Conservation (phyloP, 768 basidiomycete genomes). For the Podaxis sp. region DNA sequence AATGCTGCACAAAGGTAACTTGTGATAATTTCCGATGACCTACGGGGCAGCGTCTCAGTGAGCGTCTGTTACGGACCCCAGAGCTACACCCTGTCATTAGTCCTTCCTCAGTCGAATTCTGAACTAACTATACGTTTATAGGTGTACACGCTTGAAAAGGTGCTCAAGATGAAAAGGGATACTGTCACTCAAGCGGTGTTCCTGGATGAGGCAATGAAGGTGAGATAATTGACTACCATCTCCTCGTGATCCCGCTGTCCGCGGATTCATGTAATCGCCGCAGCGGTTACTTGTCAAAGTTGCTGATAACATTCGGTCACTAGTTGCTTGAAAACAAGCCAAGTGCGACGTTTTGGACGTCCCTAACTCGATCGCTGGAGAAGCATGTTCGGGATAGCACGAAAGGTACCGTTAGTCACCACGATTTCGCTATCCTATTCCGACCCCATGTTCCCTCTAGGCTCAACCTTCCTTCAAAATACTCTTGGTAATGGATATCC, state of each 20-base stretch:
- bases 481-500: slow-evolving; percentile 87
- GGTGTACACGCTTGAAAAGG: slow-evolving; percentile 96
- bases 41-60: too few relatives aligned
- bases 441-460: slow-evolving; percentile 37
- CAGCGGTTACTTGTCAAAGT: not conserved
- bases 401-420: slow-evolving; percentile 50
- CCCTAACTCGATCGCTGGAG: slow-evolving; percentile 78
- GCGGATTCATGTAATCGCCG: not conserved
- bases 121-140: slow-evolving; percentile 26
- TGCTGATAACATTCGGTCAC: not conserved
- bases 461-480: slow-evolving; percentile 88
- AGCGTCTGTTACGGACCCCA: too few relatives aligned
- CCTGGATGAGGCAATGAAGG: slow-evolving; percentile 93
- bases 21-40: too few relatives aligned
- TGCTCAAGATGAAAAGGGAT: slow-evolving; percentile 87
- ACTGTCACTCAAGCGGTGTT: slow-evolving; percentile 73
- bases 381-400: slow-evolving; percentile 78
- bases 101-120: not conserved
- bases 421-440: not conserved
- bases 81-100: too few relatives aligned
- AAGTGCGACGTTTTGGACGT: slow-evolving; percentile 88
- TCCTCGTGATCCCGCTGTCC: not conserved
- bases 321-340: slow-evolving; percentile 90
- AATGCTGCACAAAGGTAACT: slow-evolving; percentile 82
- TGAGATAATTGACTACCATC: slow-evolving; percentile 25